Conservation (phyloP, 306 rosid species). For the Hylodesmum podocarpum region DNA sequence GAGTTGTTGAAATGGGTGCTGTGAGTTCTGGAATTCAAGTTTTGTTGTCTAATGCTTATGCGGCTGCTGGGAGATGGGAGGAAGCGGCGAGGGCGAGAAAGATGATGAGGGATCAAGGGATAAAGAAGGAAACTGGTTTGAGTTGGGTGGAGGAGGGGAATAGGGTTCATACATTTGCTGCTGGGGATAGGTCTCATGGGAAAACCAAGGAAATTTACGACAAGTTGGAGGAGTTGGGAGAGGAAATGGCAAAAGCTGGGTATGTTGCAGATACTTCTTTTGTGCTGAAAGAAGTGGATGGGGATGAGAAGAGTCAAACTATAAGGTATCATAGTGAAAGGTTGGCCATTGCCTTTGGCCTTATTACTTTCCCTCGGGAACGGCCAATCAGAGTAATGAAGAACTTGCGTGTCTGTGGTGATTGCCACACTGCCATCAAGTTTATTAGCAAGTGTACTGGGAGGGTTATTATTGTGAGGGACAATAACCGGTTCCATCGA, state of each 20-base stretch:
- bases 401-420: slow-evolving; percentile 92
- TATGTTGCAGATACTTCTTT: slow-evolving; percentile 89
- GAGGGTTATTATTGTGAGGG: slow-evolving; percentile 75
- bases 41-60: slow-evolving; percentile 76
- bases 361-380: slow-evolving; percentile 59
- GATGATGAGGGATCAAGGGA: slow-evolving; percentile 63
- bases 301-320: slow-evolving; percentile 63
- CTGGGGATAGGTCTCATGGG: slow-evolving; percentile 67
- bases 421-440: slow-evolving; percentile 85
- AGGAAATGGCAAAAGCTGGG: slow-evolving; percentile 74
- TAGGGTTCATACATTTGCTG: slow-evolving; percentile 71
- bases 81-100: slow-evolving; percentile 85
- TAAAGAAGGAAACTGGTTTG: slow-evolving; percentile 84
- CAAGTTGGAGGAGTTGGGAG: slow-evolving; percentile 77
- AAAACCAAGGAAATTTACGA: slow-evolving; percentile 60
- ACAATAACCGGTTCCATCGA: slow-evolving; percentile 78
- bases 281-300: slow-evolving; percentile 68
- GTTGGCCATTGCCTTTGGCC: slow-evolving; percentile 81
- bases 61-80: slow-evolving; percentile 82
- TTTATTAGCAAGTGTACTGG: slow-evolving; percentile 76
- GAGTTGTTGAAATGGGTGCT: slow-evolving; percentile 48
- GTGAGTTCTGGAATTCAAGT: slow-evolving; percentile 69
- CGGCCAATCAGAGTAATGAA: slow-evolving; percentile 88
- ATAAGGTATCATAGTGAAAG: slow-evolving; percentile 87
- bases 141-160: slow-evolving; percentile 94